phyloP scores from a whole-genome alignment of 2,329 filamentous ascomycete genomes.

The Blastomyces parvus region DNA sequence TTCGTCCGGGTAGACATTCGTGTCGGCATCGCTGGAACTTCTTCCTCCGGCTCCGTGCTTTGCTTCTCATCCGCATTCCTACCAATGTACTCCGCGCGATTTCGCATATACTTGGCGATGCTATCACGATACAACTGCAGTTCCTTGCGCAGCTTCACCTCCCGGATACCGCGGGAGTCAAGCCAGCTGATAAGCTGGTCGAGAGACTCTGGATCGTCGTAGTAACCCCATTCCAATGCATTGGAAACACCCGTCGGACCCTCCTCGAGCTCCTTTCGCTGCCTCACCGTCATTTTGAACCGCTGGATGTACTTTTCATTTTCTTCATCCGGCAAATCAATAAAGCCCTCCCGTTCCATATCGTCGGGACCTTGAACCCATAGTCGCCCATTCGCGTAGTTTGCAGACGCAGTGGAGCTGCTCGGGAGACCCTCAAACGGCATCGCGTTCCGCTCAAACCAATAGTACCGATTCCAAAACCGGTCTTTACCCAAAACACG shows the following conservation, averaged over 20 bases:
- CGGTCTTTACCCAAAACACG: constrained; percentile 85
- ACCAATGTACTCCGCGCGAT: constrained; percentile 62
- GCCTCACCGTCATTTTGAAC: constrained; percentile 72
- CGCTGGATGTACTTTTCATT: constrained; percentile 65
- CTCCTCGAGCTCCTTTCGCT: constrained; percentile 80
- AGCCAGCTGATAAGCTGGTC: constrained; percentile 79
- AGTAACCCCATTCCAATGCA: constrained; percentile 85
- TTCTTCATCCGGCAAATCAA: constrained; percentile 62
- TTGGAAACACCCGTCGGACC: constrained; percentile 51
- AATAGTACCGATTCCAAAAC: constrained; percentile 98
- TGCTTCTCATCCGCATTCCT: constrained; percentile 43
- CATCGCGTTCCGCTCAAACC: constrained; percentile 98
- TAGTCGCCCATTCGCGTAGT: constrained; percentile 86
- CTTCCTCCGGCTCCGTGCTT: constrained; percentile 35
- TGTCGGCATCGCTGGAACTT: constrained; percentile 29
- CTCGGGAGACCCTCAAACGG: constrained; percentile 79
- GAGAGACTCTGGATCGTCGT: constrained; percentile 67
- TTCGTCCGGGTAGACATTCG: constrained; percentile 56
- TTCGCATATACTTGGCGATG: constrained; percentile 71
- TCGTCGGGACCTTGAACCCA: constrained; percentile 96
- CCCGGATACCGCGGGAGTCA: constrained; percentile 75
- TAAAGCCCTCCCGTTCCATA: constrained; percentile 75
- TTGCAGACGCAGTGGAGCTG: constrained; percentile 77
- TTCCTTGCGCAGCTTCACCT: constrained; percentile 81
- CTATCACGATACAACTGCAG: constrained; percentile 64